Evolutionary conservation across 768 basidiomycete genomes (phyloP), one percentile per base, ranked within the genome.

Genomic region (Suillus bovinus): DNA sequence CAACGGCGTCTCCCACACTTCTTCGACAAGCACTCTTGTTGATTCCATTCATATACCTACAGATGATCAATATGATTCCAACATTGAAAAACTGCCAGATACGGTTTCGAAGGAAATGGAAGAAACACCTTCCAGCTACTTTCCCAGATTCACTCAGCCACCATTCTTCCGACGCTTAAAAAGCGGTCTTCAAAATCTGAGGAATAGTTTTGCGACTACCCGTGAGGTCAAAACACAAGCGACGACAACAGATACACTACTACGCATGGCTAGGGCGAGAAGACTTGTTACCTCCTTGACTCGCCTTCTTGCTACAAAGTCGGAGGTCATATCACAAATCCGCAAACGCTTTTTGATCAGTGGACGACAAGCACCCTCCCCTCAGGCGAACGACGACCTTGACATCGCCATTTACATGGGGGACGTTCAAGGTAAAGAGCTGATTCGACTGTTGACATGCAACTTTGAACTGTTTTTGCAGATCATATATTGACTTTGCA

Each of bases 401-500:
- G 92, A 93, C 65, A 84, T 96, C 27, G 88, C 85, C 13, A 90
- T 94, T 3, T 94, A 96, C 71, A 85, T 96, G 77, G 93, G 92
- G 27, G 95, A 98, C 73, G 84, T 98, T 2, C 92, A 95, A 79
- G 95, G 95, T 94, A 66, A 53, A 79, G 67, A 27, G 47, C 62
- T 0, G 33, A 38, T 10, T 58, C 49, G 14, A 13, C 59, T 31
- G 57, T 22, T 41, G 29, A 34, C 13, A 36, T 64, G 7, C 16
- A 16, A 42, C 39, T n/a, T n/a, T 61, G 14, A 42, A 67, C 61
- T 61, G 2, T 54, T 58, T n/a, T 22, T 47, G 34, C 55, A 95
- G 95, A 98, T 75, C 96, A 98, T 72, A 94, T 97, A 66, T 74
- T 95, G 27, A 87, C 92, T 3, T 78, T 98, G 61, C 93, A 96